Evolutionary conservation across 495 filamentous ascomycete species (phyloP).

Genomic region (Letharia columbiana): DNA sequence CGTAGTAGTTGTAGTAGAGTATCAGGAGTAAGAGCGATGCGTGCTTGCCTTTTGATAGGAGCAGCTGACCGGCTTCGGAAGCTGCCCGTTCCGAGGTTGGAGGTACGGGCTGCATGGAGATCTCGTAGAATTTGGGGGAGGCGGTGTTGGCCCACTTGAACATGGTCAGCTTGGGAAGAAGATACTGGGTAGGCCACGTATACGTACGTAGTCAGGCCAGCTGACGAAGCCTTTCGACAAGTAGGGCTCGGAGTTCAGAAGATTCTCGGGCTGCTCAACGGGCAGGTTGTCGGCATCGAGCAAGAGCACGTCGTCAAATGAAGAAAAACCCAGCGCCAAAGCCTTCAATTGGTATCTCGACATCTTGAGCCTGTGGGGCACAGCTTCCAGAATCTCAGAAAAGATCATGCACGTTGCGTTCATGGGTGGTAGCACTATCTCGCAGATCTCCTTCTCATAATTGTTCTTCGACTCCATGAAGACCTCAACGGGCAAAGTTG

Average conservation of each 20-base stretch:
- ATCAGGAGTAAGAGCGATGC: conserved; percentile 44
- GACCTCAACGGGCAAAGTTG: conserved; percentile 49
- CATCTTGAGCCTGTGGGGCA: conserved; percentile 29
- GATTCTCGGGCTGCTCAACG: conserved; percentile 41
- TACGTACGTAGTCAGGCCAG: conserved; percentile 49
- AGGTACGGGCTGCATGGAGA: conserved; percentile 40
- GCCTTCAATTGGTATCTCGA: conserved; percentile 51
- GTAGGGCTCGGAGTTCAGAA: conserved; percentile 47
- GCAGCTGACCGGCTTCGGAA: conserved; percentile 49
- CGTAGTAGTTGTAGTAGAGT: conserved; percentile 57
- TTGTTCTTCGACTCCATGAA: conserved; percentile 44
- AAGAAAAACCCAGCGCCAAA: conserved; percentile 52
- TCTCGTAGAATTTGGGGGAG: conserved; percentile 45
- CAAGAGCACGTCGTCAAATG: conserved; percentile 53
- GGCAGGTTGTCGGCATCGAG: conserved; percentile 55
- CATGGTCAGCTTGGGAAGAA: neutral
- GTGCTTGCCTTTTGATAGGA: conserved; percentile 50
- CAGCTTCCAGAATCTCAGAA: conserved; percentile 35
- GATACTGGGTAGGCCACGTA: neutral
- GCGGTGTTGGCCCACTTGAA: conserved; percentile 40
- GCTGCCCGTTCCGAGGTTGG: conserved; percentile 36
- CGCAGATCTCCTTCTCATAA: conserved; percentile 46
- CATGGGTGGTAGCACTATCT: conserved; percentile 40
- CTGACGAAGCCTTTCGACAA: conserved; percentile 44
- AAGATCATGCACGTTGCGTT: conserved; percentile 46